A percentile compares a stretch with the other conserved stretches of the same genome.
Conservation (phyloP, 306 rosid genomes). For the Glycine latifolia region DNA sequence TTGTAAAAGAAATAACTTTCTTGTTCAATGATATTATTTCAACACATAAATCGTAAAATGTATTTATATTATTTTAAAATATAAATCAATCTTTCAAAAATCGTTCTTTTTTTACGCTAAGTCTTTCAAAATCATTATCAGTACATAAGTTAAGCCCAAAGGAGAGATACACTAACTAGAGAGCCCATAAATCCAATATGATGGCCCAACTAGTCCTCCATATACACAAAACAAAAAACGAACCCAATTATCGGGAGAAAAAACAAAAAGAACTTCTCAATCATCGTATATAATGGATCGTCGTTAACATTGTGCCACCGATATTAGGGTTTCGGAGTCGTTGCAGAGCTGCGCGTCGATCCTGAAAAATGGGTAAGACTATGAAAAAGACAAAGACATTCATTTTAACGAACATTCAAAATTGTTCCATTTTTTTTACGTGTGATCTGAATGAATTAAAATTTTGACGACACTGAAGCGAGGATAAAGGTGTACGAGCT, state of each 20-base stretch:
- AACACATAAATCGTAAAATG: too few species aligned
- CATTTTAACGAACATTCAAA: not conserved
- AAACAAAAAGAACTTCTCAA: not conserved
- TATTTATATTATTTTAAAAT: too few species aligned
- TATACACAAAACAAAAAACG: too few species aligned
- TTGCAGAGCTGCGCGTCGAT: constrained; percentile 21
- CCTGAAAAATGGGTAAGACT: constrained; percentile 52
- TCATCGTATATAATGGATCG: constrained; percentile 1
- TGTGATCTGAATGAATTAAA: not conserved
- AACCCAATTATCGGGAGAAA: not conserved
- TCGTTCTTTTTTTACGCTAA: not conserved
- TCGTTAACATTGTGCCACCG: not conserved
- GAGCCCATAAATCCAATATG: not conserved
- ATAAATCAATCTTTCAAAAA: too few species aligned
- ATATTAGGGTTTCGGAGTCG: constrained; percentile 48
- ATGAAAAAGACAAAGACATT: not conserved
- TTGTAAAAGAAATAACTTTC: not conserved
- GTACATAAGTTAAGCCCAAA: not conserved
- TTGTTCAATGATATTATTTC: not conserved
- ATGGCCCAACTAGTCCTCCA: not conserved
- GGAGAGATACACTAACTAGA: not conserved
- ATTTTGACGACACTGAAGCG: constrained; percentile 54
- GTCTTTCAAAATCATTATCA: not conserved
- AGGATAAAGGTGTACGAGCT: constrained; percentile 93
- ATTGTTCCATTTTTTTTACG: not conserved